Percentiles rank a stretch among this genome's conserved stretches.
phyloP scores from a whole-genome alignment of 345 rosid species.

The Linum tenue region DNA sequence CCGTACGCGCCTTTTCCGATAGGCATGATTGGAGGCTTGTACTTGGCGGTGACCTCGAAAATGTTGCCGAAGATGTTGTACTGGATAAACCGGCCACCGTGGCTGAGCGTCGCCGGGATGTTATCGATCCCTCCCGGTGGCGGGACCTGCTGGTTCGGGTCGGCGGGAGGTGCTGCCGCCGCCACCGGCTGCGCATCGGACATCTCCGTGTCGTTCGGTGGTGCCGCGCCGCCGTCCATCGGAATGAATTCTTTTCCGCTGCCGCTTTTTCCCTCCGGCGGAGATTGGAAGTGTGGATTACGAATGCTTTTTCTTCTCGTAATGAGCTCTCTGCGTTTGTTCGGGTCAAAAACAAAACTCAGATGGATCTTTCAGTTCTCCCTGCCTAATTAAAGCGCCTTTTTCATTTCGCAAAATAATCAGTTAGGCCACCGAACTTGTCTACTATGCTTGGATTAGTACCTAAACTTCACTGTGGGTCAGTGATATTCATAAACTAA shows the following conservation, averaged over 20 bases:
- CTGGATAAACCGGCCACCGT: constrained; percentile 92
- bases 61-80: constrained; percentile 94
- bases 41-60: constrained; percentile 94
- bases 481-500: too few relatives aligned
- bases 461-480: too few relatives aligned
- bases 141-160: constrained; percentile 22
- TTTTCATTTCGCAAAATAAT: too few relatives aligned
- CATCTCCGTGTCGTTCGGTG: constrained; percentile 62
- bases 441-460: too few relatives aligned
- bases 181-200: constrained; percentile 32
- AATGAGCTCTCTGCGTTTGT: not conserved
- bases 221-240: constrained; percentile 20
- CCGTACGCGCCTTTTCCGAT: constrained; percentile 99
- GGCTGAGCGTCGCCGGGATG: constrained; percentile 79
- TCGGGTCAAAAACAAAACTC: not conserved
- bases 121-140: constrained; percentile 46
- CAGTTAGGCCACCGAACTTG: too few relatives aligned
- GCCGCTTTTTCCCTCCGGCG: not conserved
- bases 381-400: not conserved
- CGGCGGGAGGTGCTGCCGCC: constrained; percentile 17
- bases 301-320: not conserved
- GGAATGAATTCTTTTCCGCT: not conserved
- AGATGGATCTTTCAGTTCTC: not conserved
- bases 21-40: constrained; percentile 95
- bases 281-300: not conserved